A percentile compares a stretch with the other conserved stretches of the same genome.
These are phyloP conservation scores for Solanum hybrid DNA, from an alignment of 305 asterid genomes.

Conservation along the genomic window DNA sequence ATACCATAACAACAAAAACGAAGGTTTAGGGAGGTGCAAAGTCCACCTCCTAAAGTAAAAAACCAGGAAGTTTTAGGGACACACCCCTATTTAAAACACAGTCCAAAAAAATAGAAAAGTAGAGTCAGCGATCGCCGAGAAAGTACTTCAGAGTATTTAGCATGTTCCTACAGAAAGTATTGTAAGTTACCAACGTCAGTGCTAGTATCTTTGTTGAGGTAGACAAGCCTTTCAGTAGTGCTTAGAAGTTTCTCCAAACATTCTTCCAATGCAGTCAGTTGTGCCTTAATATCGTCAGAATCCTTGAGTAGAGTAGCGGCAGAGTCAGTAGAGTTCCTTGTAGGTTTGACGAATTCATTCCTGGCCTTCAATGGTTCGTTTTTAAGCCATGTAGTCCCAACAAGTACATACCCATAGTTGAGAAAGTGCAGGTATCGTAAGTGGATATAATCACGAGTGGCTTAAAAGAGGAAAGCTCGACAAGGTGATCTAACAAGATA, in stretches of 20 bases:
- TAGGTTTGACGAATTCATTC: fast-evolving
- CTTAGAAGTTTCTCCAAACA: neutral
- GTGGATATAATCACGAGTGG: fast-evolving
- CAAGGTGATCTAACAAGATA: neutral
- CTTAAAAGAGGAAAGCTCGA: neutral
- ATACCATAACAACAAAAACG: neutral
- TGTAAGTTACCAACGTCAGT: neutral
- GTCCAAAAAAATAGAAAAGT: neutral
- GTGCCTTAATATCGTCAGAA: neutral
- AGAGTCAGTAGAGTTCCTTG: neutral
- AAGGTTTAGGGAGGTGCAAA: neutral
- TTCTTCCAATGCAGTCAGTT: neutral
- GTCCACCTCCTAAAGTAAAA: neutral
- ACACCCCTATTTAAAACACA: neutral
- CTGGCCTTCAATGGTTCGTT: neutral
- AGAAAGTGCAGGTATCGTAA: neutral
- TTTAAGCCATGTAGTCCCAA: neutral
- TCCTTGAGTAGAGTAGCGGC: neutral
- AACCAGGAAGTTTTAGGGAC: neutral
- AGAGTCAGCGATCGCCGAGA: neutral
- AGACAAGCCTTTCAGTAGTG: neutral
- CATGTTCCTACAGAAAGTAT: neutral
- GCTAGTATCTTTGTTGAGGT: neutral
- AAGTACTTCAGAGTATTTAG: neutral
- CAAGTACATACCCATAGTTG: neutral